Percentiles rank a stretch among this genome's conserved stretches.
Evolutionary conservation across 306 rosid species (phyloP).

Genomic region (Crataegus laevigata): DNA sequence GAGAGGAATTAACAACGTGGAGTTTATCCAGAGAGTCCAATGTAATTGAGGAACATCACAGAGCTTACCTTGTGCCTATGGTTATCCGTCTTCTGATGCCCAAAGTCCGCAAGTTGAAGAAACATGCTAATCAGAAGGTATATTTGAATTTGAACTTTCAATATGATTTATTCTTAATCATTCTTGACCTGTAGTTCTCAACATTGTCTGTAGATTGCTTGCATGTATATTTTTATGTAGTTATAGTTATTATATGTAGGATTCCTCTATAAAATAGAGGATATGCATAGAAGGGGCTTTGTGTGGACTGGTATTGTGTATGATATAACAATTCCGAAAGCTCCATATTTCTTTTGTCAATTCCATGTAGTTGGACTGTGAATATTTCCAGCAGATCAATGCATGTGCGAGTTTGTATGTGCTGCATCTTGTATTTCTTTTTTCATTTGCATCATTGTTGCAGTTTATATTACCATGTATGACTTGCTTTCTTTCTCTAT

Average conservation of each 20-base stretch:
- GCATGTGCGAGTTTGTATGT: not conserved
- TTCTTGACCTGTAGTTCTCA: not conserved
- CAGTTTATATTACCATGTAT: not conserved
- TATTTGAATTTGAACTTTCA: not conserved
- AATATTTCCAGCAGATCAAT: not conserved
- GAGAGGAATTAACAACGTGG: conserved; percentile 92
- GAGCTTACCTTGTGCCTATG: conserved; percentile 60
- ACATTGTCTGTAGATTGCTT: not conserved
- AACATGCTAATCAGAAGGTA: conserved; percentile 85
- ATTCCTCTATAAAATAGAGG: not conserved
- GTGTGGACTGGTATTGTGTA: not conserved
- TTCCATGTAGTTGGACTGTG: not conserved
- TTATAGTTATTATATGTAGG: not conserved
- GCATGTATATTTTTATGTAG: not conserved
- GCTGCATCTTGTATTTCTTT: not conserved
- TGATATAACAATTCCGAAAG: not conserved
- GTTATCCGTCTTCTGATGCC: conserved; percentile 82
- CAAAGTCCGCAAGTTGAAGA: conserved; percentile 76
- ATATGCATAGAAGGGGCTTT: not conserved
- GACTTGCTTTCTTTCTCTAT: not conserved
- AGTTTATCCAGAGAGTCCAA: conserved; percentile 66
- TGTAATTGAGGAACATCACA: conserved; percentile 57
- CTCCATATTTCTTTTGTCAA: not conserved
- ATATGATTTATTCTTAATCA: not conserved
- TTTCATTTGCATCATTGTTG: not conserved